phyloP scores from a whole-genome alignment of 1,284 basidiomycete genomes.

The Trichosporon ovoides region DNA sequence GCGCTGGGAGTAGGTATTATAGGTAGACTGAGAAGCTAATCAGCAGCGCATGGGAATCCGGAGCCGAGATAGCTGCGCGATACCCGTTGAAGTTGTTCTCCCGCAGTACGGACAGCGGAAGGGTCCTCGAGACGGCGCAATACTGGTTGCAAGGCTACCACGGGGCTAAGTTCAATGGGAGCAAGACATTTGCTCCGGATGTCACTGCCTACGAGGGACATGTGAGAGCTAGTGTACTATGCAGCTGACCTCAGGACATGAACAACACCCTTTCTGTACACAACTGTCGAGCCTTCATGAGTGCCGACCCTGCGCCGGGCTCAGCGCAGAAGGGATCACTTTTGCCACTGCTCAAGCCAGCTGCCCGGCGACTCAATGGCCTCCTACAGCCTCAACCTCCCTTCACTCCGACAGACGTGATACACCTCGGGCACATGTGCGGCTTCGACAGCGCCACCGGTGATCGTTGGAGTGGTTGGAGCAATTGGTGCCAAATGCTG shows the following conservation, averaged over 20 bases:
- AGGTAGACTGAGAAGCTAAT: neutral
- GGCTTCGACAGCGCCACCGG: constrained; percentile 59
- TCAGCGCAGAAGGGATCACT: neutral
- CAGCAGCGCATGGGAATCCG: constrained; percentile 47
- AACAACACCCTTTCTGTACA: constrained; percentile 71
- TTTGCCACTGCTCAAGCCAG: neutral
- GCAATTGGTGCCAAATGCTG: constrained; percentile 69
- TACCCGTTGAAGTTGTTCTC: constrained; percentile 57
- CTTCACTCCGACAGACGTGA: constrained; percentile 57
- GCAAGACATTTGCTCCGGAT: constrained; percentile 14
- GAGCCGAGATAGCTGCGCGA: constrained; percentile 18
- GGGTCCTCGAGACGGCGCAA: constrained; percentile 62
- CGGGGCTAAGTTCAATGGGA: constrained; percentile 21
- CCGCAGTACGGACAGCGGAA: constrained; percentile 57
- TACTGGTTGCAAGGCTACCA: constrained; percentile 58
- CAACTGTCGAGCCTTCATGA: constrained; percentile 59
- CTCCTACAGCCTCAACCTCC: constrained; percentile 56
- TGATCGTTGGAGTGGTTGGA: constrained; percentile 46
- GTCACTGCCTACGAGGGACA: constrained; percentile 36
- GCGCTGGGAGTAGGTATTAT: constrained; percentile 59
- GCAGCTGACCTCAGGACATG: constrained; percentile 35
- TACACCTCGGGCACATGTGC: constrained; percentile 66
- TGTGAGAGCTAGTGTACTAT: constrained; percentile 9
- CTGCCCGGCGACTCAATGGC: constrained; percentile 48
- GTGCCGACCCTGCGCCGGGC: constrained; percentile 28